Evolutionary conservation across 257 asterid species (phyloP).

Genomic region (Agastache rugosa): DNA sequence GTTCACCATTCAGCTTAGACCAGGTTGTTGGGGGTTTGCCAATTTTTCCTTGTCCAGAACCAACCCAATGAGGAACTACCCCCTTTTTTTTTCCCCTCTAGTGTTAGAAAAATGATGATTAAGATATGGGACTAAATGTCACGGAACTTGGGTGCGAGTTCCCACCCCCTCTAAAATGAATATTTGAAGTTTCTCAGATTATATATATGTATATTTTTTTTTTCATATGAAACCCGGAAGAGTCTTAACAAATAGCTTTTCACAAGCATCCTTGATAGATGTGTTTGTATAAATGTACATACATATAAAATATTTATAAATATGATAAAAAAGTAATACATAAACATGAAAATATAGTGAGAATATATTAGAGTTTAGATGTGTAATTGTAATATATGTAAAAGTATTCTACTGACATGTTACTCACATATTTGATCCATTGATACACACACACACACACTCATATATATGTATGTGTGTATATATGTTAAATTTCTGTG

Average conservation of each 20-base stretch:
- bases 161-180: not conserved
- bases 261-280: not conserved
- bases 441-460: too few species aligned
- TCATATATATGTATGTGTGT: not conserved
- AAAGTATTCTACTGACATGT: not conserved
- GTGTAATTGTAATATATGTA: slow-evolving; percentile 1
- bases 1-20: not conserved
- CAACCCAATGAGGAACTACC: not conserved
- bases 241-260: not conserved
- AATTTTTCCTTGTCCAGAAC: not conserved
- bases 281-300: not conserved
- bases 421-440: not conserved
- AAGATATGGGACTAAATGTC: not conserved
- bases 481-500: not conserved
- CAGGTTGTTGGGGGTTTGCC: not conserved
- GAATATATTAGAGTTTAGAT: not conserved
- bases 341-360: not conserved
- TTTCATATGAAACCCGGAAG: not conserved
- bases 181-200: not conserved
- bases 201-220: too few species aligned
- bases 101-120: not conserved
- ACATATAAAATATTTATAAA: too few species aligned
- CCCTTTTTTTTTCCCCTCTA: not conserved
- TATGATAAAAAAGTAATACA: not conserved
- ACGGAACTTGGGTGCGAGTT: not conserved